Percentiles rank a stretch among this genome's conserved stretches.
phyloP scores from a whole-genome alignment of 495 filamentous ascomycete species.

The Lentithecium fluviatile region DNA sequence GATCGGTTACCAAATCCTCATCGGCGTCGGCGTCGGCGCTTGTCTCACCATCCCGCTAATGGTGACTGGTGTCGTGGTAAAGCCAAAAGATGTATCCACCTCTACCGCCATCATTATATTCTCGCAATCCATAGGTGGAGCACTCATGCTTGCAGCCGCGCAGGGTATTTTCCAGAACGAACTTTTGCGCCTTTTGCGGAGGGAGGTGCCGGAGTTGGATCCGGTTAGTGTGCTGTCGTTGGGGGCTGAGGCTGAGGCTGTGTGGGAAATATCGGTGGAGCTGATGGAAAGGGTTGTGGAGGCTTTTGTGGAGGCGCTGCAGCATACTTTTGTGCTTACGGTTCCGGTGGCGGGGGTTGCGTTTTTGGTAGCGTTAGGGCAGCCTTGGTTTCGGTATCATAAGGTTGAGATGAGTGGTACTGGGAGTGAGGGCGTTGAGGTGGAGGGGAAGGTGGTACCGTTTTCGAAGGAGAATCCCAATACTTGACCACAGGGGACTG shows the following conservation, averaged over 20 bases:
- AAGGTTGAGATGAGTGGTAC: too few relatives aligned
- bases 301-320: background rate
- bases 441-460: too few relatives aligned
- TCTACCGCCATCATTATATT: background rate
- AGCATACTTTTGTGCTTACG: background rate
- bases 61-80: background rate
- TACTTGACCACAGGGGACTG: too few relatives aligned
- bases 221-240: background rate
- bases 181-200: background rate
- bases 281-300: background rate
- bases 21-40: background rate
- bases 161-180: constrained; percentile 10
- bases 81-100: background rate
- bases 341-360: background rate
- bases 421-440: too few relatives aligned
- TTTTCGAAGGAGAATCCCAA: too few relatives aligned
- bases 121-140: constrained; percentile 1
- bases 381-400: constrained; percentile 7
- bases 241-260: background rate
- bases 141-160: background rate
- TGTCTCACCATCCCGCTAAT: constrained; percentile 3
- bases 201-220: background rate
- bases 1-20: constrained; percentile 8
- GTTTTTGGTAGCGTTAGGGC: background rate
- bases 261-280: background rate